Conservation (phyloP, 192 early-diverging fungal genomes). For the Mortierella antarctica region DNA sequence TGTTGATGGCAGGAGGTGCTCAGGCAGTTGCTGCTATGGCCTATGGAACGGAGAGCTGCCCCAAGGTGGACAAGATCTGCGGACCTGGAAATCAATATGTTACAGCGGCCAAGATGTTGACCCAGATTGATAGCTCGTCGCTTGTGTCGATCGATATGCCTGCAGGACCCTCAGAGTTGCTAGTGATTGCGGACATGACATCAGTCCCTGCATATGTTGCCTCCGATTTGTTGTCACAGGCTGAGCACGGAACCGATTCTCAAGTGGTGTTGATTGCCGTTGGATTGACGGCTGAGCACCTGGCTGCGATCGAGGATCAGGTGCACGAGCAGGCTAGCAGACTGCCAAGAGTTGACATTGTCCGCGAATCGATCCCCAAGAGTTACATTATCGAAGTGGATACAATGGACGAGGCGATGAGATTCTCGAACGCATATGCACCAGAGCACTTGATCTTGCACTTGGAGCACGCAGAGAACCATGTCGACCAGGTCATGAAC, state of each 20-base stretch:
- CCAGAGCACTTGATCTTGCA: conserved; percentile 99
- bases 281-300: conserved; percentile 70
- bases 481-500: conserved; percentile 77
- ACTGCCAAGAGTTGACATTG: conserved; percentile 90
- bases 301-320: conserved; percentile 81
- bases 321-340: conserved; percentile 84
- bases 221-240: conserved; percentile 95
- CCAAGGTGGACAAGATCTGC: conserved; percentile 99
- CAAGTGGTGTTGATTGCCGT: conserved; percentile 96
- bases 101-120: conserved; percentile 99
- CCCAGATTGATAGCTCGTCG: conserved; percentile 93
- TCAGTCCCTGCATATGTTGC: conserved; percentile 93
- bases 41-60: conserved; percentile 95
- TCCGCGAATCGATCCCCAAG: conserved; percentile 88
- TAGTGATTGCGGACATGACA: conserved; percentile 93
- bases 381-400: conserved; percentile 80
- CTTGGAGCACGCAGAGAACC: conserved; percentile 75
- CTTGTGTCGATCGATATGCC: conserved; percentile 99
- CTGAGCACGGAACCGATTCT: conserved; percentile 96
- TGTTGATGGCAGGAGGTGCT: conserved; percentile 95
- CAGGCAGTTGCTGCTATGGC: conserved; percentile 99
- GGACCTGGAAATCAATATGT: conserved; percentile 99
- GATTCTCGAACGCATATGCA: conserved; percentile 96
- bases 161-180: conserved; percentile 98
- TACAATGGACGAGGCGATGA: conserved; percentile 79